Percentiles rank a stretch among this genome's conserved stretches.
These are phyloP conservation scores for Trichoderma simmonsii DNA, from an alignment of 2,329 filamentous ascomycete species.

Conservation along the genomic window DNA sequence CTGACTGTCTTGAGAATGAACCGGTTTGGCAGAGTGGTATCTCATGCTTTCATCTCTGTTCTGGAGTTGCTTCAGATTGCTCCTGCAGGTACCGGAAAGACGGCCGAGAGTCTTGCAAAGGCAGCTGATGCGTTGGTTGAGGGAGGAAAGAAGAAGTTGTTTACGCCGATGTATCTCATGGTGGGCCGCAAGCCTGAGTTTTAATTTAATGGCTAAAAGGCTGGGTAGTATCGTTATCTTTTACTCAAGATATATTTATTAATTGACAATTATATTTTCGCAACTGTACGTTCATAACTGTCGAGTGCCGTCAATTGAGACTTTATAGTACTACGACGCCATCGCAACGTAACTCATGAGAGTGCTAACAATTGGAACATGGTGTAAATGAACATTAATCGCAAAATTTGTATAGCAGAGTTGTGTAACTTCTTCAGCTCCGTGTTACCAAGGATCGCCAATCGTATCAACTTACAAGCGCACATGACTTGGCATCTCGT, in stretches of 20 bases:
- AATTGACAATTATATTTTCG: not conserved
- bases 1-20: constrained; percentile 82
- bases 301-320: not conserved
- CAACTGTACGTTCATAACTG: not conserved
- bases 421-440: not conserved
- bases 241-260: not conserved
- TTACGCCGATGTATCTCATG: constrained; percentile 96
- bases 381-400: not conserved
- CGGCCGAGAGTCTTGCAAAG: constrained; percentile 72
- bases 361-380: not conserved
- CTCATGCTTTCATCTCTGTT: constrained; percentile 69
- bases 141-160: constrained; percentile 78
- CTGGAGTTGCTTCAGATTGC: constrained; percentile 70
- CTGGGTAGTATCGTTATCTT: not conserved
- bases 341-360: not conserved
- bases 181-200: constrained; percentile 70
- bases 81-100: constrained; percentile 79
- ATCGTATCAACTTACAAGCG: not conserved
- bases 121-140: constrained; percentile 79
- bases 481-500: not conserved
- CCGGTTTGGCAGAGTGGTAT: constrained; percentile 65
- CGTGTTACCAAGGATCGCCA: not conserved
- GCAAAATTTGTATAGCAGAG: not conserved
- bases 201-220: not conserved
- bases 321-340: not conserved